These are phyloP conservation scores for Stygiomarasmius scandens DNA, from an alignment of 1,284 basidiomycete genomes.

Conservation along the genomic window DNA sequence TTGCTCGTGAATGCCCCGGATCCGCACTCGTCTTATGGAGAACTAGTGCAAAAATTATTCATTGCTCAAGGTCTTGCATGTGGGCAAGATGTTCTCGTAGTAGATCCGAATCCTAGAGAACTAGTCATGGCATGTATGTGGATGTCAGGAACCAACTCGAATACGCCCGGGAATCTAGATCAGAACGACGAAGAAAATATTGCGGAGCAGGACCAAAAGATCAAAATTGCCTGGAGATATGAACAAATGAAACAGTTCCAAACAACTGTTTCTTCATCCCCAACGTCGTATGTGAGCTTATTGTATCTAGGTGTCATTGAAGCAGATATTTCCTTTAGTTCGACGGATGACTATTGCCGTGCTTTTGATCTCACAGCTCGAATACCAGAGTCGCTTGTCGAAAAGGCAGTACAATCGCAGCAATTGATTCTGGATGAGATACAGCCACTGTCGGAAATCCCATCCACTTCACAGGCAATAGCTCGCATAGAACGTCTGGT, in stretches of 20 bases:
- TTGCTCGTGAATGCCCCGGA: slow-evolving; percentile 81
- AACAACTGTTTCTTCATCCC: slow-evolving; percentile 66
- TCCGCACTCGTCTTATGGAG: slow-evolving; percentile 82
- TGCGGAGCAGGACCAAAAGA: slow-evolving; percentile 40
- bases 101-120: slow-evolving; percentile 52
- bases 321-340: slow-evolving; percentile 36
- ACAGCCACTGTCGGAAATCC: not conserved
- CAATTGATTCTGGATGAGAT: slow-evolving; percentile 41
- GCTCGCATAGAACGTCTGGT: slow-evolving; percentile 8
- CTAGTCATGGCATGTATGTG: slow-evolving; percentile 82
- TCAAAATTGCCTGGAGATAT: slow-evolving; percentile 97
- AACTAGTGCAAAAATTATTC: slow-evolving; percentile 87
- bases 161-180: slow-evolving; percentile 31
- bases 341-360: slow-evolving; percentile 63
- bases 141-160: slow-evolving; percentile 45
- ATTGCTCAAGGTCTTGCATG: slow-evolving; percentile 82
- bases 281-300: slow-evolving; percentile 49
- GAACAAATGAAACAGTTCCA: slow-evolving; percentile 90
- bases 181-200: slow-evolving; percentile 37
- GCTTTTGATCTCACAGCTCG: slow-evolving; percentile 73
- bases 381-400: slow-evolving; percentile 53
- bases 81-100: slow-evolving; percentile 69
- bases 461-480: not conserved
- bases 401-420: slow-evolving; percentile 40
- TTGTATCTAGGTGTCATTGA: slow-evolving; percentile 7